Evolutionary conservation across 129 eudicot species (phyloP), one percentile per base, ranked within the genome.

Genomic region (Chrysanthemum makinoi): DNA sequence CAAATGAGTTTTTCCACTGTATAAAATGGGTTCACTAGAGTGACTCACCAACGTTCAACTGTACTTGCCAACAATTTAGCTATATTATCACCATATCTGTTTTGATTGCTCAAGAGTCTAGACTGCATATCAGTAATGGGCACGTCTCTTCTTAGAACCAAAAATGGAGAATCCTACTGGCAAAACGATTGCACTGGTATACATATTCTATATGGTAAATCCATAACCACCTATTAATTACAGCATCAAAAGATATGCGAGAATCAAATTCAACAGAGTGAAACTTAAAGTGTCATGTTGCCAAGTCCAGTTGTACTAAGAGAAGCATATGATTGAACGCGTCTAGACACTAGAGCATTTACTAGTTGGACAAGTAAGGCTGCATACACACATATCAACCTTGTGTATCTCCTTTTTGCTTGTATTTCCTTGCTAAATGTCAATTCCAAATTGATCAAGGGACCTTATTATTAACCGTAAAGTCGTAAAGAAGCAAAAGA

Each of bases 71-170:
- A 3, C 14, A 0, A 65, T 44, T 63, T 39, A 13, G 20, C 19
- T n/a, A 35, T 50, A 30, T 14, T 19, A 53, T 52, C 28, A 52
- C 65, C 57, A 65, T 52, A 39, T 65, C 49, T 62, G 39, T 15
- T 64, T 74, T 43, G 30, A 53, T 20, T 51, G 44, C 64, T 63
- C 70, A 50, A 39, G 52, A 72, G 30, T 52, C 70, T 63, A 39
- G 62, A 72, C n/a, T n/a, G n/a, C n/a, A n/a, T n/a, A n/a, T n/a
- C n/a, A n/a, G n/a, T n/a, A n/a, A n/a, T 46, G 5, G 39, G 47
- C 39, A n/a, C 5, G 33, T n/a, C 39, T 22, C 19, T 26, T 65
- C 59, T 75, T 75, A 75, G 17, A 44, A 67, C 22, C 51, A 55
- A 17, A n/a, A 43, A 55, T 44, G 26, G 47, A 14, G 22, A 39